Evolutionary conservation across 108 stramenopile genomes (phyloP).

Genomic region (Conticribra guillardii): DNA sequence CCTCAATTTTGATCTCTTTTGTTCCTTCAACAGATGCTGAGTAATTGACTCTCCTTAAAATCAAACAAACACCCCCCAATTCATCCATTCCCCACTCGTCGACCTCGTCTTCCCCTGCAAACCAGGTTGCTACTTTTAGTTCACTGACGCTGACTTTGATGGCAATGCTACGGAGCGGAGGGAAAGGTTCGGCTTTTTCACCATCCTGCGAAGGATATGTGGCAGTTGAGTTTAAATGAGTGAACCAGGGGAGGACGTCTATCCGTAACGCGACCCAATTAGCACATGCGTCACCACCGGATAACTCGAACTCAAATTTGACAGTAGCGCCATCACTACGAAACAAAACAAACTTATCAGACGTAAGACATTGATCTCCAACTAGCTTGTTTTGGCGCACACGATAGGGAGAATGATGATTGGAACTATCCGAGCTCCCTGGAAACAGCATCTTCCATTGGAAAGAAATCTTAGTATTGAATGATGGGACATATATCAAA

Average conservation of each 20-base stretch:
- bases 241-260: constrained; percentile 63
- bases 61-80: constrained; percentile 48
- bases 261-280: constrained; percentile 54
- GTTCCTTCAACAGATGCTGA: constrained; percentile 15
- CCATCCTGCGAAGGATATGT: constrained; percentile 8
- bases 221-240: constrained; percentile 46
- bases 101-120: constrained; percentile 30
- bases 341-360: constrained; percentile 49
- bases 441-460: constrained; percentile 39
- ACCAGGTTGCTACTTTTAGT: constrained; percentile 51
- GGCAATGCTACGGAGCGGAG: constrained; percentile 30
- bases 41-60: constrained; percentile 35
- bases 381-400: neutral
- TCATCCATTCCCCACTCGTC: constrained; percentile 19
- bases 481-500: constrained; percentile 41
- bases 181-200: constrained; percentile 25
- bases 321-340: constrained; percentile 49
- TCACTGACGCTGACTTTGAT: constrained; percentile 31
- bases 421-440: neutral
- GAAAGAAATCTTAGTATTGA: constrained; percentile 28
- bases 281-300: constrained; percentile 25
- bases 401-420: constrained; percentile 46
- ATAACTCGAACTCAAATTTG: constrained; percentile 33
- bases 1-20: constrained; percentile 40
- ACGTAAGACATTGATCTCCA: neutral